Conservation (phyloP, 1,139 yeast species). For the Nadsonia commutata region DNA sequence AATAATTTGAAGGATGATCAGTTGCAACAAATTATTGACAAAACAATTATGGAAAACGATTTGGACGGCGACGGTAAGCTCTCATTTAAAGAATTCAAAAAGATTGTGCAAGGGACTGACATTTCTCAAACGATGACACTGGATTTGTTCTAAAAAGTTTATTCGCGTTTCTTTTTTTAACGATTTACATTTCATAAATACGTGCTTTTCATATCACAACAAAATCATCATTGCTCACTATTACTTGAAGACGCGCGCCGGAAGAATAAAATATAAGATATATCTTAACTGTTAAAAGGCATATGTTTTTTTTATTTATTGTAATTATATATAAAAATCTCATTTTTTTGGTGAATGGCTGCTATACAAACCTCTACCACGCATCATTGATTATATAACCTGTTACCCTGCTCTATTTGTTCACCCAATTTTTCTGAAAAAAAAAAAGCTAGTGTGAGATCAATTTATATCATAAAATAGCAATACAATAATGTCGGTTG, state of each 20-base stretch:
- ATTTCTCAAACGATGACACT: slow-evolving; percentile 27
- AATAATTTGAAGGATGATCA: slow-evolving; percentile 75
- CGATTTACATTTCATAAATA: too few species aligned
- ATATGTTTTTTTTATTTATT: too few species aligned
- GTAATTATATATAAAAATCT: too few species aligned
- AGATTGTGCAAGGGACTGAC: slow-evolving; percentile 26
- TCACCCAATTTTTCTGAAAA: background rate
- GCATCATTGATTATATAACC: too few species aligned
- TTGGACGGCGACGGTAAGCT: slow-evolving; percentile 79
- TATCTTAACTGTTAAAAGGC: too few species aligned
- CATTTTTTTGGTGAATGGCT: too few species aligned
- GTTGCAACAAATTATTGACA: slow-evolving; percentile 87
- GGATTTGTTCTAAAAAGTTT: slow-evolving; percentile 18
- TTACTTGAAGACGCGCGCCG: too few species aligned
- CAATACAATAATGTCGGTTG: background rate
- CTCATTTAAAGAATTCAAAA: slow-evolving; percentile 74
- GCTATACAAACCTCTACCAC: too few species aligned
- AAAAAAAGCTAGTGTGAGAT: background rate
- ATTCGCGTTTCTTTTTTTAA: too few species aligned
- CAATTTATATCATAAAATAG: background rate
- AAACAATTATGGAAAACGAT: slow-evolving; percentile 92
- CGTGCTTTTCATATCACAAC: too few species aligned
- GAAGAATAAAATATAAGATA: too few species aligned
- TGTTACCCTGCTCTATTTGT: background rate
- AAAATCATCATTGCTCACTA: too few species aligned